Conservation (phyloP, 177 flowering plant genomes). For the Vitis hybrid region DNA sequence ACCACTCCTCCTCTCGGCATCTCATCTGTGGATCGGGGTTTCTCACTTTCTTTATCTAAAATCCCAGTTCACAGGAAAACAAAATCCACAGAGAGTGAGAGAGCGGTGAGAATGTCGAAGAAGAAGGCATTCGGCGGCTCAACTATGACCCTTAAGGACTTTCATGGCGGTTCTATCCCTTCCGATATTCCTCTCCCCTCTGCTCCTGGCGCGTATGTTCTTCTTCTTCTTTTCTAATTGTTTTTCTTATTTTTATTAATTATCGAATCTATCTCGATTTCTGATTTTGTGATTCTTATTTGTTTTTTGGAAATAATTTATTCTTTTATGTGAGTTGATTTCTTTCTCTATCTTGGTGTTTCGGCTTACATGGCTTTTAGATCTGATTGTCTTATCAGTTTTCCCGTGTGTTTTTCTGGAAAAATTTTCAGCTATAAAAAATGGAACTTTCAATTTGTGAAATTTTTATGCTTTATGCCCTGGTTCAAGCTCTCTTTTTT, state of each 20-base stretch:
- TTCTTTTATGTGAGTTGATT: too few relatives aligned
- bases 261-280: background rate
- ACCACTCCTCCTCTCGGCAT: background rate
- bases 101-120: slow-evolving; percentile 60
- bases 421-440: too few relatives aligned
- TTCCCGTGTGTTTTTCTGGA: background rate
- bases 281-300: background rate
- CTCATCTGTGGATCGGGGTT: background rate
- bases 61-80: background rate
- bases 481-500: too few relatives aligned
- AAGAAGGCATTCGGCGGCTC: slow-evolving; percentile 79
- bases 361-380: background rate
- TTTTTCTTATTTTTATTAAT: slow-evolving; percentile 1
- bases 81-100: slow-evolving; percentile 5
- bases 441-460: too few relatives aligned
- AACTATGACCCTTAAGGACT: slow-evolving; percentile 95
- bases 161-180: slow-evolving; percentile 97
- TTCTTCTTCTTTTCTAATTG: slow-evolving; percentile 1
- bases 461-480: too few relatives aligned
- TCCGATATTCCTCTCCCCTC: slow-evolving; percentile 94
- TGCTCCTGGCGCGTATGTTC: slow-evolving; percentile 86
- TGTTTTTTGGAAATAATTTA: background rate
- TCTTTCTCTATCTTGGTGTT: background rate
- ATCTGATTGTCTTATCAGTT: background rate
- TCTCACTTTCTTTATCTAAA: background rate